phyloP scores from a whole-genome alignment of 306 rosid species.

The Trifolium dubium region DNA sequence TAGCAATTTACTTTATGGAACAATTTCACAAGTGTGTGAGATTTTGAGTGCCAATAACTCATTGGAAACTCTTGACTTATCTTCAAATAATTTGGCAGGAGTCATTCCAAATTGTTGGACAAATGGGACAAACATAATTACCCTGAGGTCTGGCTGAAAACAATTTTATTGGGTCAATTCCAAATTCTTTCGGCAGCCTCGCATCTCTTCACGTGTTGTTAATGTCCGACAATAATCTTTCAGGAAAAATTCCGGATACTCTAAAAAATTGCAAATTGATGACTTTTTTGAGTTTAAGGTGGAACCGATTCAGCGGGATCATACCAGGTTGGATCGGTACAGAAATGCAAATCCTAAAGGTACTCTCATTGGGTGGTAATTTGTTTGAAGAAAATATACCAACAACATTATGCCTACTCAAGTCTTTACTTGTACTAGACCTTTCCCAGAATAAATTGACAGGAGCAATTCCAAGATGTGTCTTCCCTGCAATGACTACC shows the following conservation, averaged over 20 bases:
- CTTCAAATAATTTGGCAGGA: constrained; percentile 24
- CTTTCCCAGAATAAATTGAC: constrained; percentile 23
- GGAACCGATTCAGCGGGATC: constrained; percentile 21
- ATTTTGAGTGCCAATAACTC: constrained; percentile 28
- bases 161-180: constrained; percentile 34
- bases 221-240: constrained; percentile 3
- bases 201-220: background rate
- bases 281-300: background rate
- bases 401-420: constrained; percentile 14
- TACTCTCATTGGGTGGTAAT: background rate
- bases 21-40: constrained; percentile 10
- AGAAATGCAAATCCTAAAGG: background rate
- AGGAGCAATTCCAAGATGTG: constrained; percentile 41
- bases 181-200: constrained; percentile 38
- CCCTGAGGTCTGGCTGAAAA: background rate
- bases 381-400: constrained; percentile 32
- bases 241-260: constrained; percentile 10
- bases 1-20: constrained; percentile 17
- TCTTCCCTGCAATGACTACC: constrained; percentile 20
- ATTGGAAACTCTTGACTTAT: constrained; percentile 17
- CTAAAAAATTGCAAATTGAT: background rate
- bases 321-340: constrained; percentile 48
- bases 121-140: background rate
- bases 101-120: constrained; percentile 32
- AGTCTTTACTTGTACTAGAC: constrained; percentile 19